Percentiles rank a stretch among this genome's conserved stretches.
phyloP scores from a whole-genome alignment of 2,329 filamentous ascomycete genomes.

The Nothopassalora personata region DNA sequence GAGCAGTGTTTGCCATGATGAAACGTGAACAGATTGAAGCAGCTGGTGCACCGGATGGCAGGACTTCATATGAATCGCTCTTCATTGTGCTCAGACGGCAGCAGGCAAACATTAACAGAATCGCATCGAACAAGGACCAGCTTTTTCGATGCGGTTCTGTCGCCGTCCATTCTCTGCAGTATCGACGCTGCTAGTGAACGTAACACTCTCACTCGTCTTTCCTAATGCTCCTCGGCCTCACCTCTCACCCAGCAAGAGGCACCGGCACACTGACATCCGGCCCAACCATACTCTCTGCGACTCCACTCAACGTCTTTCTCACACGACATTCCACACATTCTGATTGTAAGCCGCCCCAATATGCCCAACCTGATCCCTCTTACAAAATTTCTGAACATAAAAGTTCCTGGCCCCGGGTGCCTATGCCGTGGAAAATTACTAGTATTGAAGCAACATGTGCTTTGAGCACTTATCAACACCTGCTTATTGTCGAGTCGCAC shows the following conservation, averaged over 20 bases:
- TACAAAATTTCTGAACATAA: constrained; percentile 23
- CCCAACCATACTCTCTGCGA: constrained; percentile 8
- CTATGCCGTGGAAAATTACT: constrained; percentile 22
- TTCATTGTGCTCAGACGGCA: too few relatives aligned
- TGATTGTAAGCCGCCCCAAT: constrained; percentile 23
- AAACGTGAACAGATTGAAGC: not conserved
- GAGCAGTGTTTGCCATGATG: not conserved
- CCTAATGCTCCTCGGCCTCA: not conserved
- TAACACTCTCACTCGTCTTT: too few relatives aligned
- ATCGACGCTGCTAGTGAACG: too few relatives aligned
- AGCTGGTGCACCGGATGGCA: too few relatives aligned
- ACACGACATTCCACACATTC: constrained; percentile 24
- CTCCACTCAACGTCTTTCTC: constrained; percentile 17
- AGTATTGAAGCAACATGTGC: too few relatives aligned
- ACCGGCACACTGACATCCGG: constrained; percentile 9
- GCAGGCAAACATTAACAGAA: too few relatives aligned
- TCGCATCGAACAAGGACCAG: too few relatives aligned
- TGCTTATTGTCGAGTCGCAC: too few relatives aligned
- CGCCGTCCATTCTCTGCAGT: too few relatives aligned
- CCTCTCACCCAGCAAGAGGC: not conserved
- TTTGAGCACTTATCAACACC: too few relatives aligned
- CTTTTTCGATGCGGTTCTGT: too few relatives aligned
- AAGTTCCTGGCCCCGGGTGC: constrained; percentile 21
- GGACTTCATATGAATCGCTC: too few relatives aligned
- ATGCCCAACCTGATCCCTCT: constrained; percentile 20